These are phyloP conservation scores for Hyparrhenia diplandra DNA, from an alignment of 176 grass and related monocot genomes.

Conservation along the genomic window DNA sequence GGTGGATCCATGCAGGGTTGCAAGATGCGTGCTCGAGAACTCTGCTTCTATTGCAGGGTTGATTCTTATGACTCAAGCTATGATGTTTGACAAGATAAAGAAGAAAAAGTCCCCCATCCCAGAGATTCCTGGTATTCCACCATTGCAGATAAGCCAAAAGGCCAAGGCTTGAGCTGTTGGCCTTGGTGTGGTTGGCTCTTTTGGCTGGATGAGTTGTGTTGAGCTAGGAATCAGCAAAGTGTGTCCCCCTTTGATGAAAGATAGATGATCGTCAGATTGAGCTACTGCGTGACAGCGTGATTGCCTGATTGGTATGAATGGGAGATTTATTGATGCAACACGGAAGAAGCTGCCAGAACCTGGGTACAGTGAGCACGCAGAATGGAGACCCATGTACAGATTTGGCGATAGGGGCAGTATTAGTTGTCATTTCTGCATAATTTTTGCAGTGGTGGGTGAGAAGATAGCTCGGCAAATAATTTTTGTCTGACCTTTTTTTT, in stretches of 20 bases:
- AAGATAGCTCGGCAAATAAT: background rate
- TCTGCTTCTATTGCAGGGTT: slow-evolving; percentile 74
- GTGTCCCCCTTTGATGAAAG: background rate
- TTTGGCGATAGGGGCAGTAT: background rate
- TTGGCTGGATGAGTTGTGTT: background rate
- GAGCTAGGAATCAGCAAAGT: background rate
- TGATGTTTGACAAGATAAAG: slow-evolving; percentile 78
- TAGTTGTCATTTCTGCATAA: background rate
- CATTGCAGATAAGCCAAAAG: slow-evolving; percentile 34
- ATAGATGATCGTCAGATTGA: background rate
- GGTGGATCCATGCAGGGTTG: slow-evolving; percentile 78
- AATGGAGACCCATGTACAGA: background rate
- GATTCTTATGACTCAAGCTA: slow-evolving; percentile 78
- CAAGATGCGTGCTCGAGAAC: slow-evolving; percentile 75
- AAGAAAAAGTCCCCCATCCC: slow-evolving; percentile 58
- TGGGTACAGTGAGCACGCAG: background rate
- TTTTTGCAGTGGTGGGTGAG: background rate
- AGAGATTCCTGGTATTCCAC: slow-evolving; percentile 62
- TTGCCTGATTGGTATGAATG: background rate
- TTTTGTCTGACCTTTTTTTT: no score
- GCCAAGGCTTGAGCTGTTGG: background rate
- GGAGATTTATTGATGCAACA: background rate
- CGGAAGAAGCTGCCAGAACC: background rate
- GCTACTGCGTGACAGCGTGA: background rate
- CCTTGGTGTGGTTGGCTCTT: background rate